Base-by-base conservation (phyloP, 1,139 yeast genomes). In the Lodderomyces metapsilosis region DNA sequence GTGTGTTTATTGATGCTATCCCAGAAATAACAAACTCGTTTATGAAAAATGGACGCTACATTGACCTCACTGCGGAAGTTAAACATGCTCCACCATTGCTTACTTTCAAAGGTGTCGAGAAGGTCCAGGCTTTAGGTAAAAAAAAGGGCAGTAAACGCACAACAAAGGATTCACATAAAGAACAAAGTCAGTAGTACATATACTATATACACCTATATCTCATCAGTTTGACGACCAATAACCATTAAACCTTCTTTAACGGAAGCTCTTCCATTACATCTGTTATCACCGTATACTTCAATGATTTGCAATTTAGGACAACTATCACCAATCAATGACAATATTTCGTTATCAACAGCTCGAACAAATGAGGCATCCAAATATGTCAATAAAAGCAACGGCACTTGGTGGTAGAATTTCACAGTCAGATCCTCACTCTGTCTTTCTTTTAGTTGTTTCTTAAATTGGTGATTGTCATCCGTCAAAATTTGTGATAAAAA, bases 231-330 rank as follows among this genome's bases (percentile, higher is more conserved):
- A 44, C 95, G 72, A 6, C 96, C 96, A 45, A 88, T 79, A 4
- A 88, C 68, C 45, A 79, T 74, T 35, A 87, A 55, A 10, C 81
- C 85, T 1, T 68, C 67, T 43, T 82, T 67, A 4, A 76, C 58
- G 3, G 60, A 59, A 0, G 87, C 87, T 20, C 66, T 65, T 6
- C 72, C 65, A 0, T 89, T 81, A 43, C 92, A 82, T 48, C 78
- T 67, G 51, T 85, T 86, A 52, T 83, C 75, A 0, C 96, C 96
- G 59, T 84, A 87, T 5, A 87, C 88, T 54, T 88, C 96, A 43
- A 89, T 56, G 10, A 86, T 67, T 36, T 74, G 71, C 44, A 89
- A 61, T 39, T 76, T 77, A 0, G 82, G 77, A 51, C 92, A 84
- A 12, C 71, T 67, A 21, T 73, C 66, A 7, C 82, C 75, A 15